Percentiles rank a stretch among this genome's conserved stretches.
These are phyloP conservation scores for Pontederia paniculata DNA, from an alignment of 176 grass and related monocot genomes.

Conservation along the genomic window DNA sequence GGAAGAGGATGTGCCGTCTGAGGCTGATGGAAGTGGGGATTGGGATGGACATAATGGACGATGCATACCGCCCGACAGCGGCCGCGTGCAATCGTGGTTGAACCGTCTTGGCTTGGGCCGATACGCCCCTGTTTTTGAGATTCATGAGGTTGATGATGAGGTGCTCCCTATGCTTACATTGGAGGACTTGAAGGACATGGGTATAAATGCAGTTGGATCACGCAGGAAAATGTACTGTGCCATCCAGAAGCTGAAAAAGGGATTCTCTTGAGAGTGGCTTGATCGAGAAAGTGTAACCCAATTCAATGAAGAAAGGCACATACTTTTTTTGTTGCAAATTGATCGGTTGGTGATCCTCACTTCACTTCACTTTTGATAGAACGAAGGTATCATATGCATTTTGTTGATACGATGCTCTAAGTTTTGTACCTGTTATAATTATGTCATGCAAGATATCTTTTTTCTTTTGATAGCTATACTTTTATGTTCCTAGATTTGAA, in stretches of 20 bases:
- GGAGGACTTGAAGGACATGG: slow-evolving; percentile 65
- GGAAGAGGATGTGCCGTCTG: slow-evolving; percentile 5
- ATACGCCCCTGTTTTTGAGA: slow-evolving; percentile 37
- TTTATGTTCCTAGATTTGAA: too few species aligned
- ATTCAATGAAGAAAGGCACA: too few species aligned
- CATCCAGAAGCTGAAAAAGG: slow-evolving; percentile 40
- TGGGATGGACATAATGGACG: slow-evolving; percentile 9
- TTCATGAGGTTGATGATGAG: slow-evolving; percentile 48
- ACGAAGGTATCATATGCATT: too few species aligned
- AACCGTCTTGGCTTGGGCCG: slow-evolving; percentile 37
- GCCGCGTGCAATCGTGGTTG: slow-evolving; percentile 32
- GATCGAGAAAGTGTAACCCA: background rate
- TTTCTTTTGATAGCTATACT: too few species aligned
- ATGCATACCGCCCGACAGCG: background rate
- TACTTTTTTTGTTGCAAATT: too few species aligned
- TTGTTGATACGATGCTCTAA: too few species aligned
- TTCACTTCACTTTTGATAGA: too few species aligned
- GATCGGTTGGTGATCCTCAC: too few species aligned
- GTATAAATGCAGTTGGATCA: slow-evolving; percentile 46
- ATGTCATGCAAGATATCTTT: too few species aligned
- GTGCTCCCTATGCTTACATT: slow-evolving; percentile 52
- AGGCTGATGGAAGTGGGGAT: slow-evolving; percentile 7
- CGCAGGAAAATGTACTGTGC: slow-evolving; percentile 53
- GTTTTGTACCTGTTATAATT: too few species aligned
- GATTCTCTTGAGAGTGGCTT: background rate